Percentiles rank a stretch among this genome's conserved stretches.
Conservation (phyloP, 176 grass and related monocot species). For the barley (Hordeum vulgare) region DNA sequence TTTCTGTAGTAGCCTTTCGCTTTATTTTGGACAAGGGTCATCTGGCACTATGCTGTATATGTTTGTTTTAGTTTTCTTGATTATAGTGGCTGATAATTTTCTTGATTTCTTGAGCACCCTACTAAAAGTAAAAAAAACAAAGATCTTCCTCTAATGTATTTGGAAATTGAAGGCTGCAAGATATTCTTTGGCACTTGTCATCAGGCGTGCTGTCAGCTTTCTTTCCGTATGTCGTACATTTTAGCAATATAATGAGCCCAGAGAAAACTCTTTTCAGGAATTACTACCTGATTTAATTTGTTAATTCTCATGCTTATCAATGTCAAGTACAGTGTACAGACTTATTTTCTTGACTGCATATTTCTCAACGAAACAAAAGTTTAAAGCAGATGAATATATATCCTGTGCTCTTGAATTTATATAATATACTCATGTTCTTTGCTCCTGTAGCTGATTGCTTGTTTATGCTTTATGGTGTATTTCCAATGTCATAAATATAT, state of each 20-base stretch:
- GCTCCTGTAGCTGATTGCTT: not conserved
- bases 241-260: not conserved
- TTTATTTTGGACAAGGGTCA: not conserved
- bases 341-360: not conserved
- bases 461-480: constrained; percentile 18
- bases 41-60: not conserved
- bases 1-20: not conserved
- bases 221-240: not conserved
- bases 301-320: constrained; percentile 13
- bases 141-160: constrained; percentile 1
- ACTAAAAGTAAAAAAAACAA: not conserved
- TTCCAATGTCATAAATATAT: not conserved
- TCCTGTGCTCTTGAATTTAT: not conserved
- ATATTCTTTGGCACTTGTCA: not conserved
- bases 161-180: not conserved
- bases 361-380: not conserved
- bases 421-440: not conserved
- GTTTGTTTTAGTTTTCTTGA: not conserved
- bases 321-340: not conserved
- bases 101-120: not conserved
- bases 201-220: constrained; percentile 2
- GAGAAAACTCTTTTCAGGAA: not conserved
- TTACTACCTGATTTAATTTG: not conserved
- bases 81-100: not conserved
- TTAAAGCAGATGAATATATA: not conserved